Conservation (phyloP, 352 stramenopile species). For the Phytophthora vignae region DNA sequence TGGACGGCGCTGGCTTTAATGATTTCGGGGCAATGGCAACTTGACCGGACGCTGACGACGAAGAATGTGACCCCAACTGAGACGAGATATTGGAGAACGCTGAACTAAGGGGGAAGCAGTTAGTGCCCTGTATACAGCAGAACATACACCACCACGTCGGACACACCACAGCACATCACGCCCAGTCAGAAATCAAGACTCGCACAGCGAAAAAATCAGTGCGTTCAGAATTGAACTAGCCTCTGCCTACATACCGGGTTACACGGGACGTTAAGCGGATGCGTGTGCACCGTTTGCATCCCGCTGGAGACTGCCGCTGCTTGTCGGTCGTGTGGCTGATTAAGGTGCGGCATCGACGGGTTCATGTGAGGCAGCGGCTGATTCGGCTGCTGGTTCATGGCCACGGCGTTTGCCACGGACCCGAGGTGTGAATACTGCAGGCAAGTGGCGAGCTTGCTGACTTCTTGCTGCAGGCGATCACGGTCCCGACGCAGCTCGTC, state of each 20-base stretch:
- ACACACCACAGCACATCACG: constrained; percentile 1
- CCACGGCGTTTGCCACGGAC: constrained; percentile 54
- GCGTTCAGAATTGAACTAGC: constrained; percentile 25
- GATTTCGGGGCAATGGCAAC: constrained; percentile 48
- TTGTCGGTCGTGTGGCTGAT: constrained; percentile 31
- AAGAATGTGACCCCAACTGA: constrained; percentile 33
- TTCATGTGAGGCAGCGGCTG: constrained; percentile 43
- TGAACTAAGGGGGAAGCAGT: constrained; percentile 60
- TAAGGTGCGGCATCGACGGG: constrained; percentile 22
- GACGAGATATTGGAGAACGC: constrained; percentile 41
- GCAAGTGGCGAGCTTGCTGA: constrained; percentile 70
- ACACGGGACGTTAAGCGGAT: constrained; percentile 44
- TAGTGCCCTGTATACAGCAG: constrained; percentile 33
- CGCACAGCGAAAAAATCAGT: constrained; percentile 19
- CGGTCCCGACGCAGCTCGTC: constrained; percentile 69
- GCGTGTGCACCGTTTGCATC: constrained; percentile 43
- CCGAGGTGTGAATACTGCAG: constrained; percentile 72
- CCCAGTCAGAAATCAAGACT: constrained; percentile 24
- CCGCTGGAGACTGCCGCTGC: constrained; percentile 28
- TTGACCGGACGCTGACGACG: constrained; percentile 30
- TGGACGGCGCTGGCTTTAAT: constrained; percentile 27
- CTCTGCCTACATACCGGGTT: constrained; percentile 39
- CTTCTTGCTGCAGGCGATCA: constrained; percentile 70
- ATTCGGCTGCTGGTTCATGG: constrained; percentile 48
- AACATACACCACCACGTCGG: neutral